A percentile compares a stretch with the other conserved stretches of the same genome.
Conservation (phyloP, 2,329 filamentous ascomycete species). For the Phoma sp. region DNA sequence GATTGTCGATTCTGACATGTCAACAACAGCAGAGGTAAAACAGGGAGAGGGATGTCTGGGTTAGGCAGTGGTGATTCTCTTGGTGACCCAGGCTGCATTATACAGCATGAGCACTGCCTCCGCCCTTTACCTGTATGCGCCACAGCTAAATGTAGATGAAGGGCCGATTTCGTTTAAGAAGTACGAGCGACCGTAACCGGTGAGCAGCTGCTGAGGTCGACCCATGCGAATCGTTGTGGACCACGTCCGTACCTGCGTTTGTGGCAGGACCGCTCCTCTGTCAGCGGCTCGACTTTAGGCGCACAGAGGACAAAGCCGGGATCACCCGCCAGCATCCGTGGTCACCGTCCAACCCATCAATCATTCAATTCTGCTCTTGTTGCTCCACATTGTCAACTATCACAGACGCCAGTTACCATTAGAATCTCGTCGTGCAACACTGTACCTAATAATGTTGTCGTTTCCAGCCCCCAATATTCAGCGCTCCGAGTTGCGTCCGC, state of each 20-base stretch:
- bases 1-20: not conserved
- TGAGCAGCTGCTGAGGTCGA: not conserved
- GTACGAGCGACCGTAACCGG: not conserved
- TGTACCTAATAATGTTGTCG: not conserved
- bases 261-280: not conserved
- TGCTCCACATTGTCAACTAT: not conserved
- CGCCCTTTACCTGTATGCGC: not conserved
- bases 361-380: not conserved
- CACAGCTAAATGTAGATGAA: not conserved
- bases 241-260: not conserved
- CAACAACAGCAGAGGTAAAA: not conserved
- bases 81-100: not conserved
- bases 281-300: not conserved
- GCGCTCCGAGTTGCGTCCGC: conserved; percentile 7
- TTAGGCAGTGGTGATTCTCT: no score
- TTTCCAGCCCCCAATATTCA: conserved; percentile 7
- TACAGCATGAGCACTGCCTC: not conserved
- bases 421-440: not conserved
- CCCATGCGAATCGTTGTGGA: not conserved
- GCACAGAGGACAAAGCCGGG: not conserved
- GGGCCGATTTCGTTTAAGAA: not conserved
- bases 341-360: not conserved
- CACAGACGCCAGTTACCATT: not conserved
- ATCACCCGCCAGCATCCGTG: no score
- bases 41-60: not conserved